Conservation (phyloP, 176 grass and related monocot species). For the Urochloa ruziziensis region DNA sequence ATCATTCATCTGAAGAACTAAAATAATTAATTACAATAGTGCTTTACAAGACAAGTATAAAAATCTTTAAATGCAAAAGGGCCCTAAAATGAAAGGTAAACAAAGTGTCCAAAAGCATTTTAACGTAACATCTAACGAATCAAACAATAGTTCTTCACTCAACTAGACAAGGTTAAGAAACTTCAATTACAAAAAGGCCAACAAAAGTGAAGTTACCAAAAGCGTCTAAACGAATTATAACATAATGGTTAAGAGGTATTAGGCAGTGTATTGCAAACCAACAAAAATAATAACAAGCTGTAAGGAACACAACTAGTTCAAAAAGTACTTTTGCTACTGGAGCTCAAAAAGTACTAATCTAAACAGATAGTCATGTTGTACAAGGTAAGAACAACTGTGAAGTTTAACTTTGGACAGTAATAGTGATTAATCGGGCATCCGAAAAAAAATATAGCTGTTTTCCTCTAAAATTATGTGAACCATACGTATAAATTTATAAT, state of each 20-base stretch:
- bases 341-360: background rate
- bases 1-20: slow-evolving; percentile 67
- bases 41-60: background rate
- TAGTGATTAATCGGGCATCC: background rate
- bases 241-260: background rate
- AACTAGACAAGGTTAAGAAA: background rate
- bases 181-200: background rate
- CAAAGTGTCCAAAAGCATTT: background rate
- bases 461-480: too few relatives aligned
- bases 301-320: background rate
- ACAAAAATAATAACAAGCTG: background rate
- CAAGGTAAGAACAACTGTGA: background rate
- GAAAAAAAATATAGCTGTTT: too few relatives aligned
- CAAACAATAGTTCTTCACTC: slow-evolving; percentile 8
- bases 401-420: background rate
- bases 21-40: slow-evolving; percentile 12
- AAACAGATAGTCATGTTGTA: background rate
- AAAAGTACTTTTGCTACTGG: background rate
- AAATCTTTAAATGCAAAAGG: background rate
- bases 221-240: background rate
- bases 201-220: background rate
- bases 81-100: background rate
- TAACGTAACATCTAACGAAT: background rate
- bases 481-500: background rate
- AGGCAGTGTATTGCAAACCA: background rate